Percentiles rank a stretch among this genome's conserved stretches.
These are phyloP conservation scores for Kwoniella sp. DNA, from an alignment of 768 basidiomycete species.

Conservation along the genomic window DNA sequence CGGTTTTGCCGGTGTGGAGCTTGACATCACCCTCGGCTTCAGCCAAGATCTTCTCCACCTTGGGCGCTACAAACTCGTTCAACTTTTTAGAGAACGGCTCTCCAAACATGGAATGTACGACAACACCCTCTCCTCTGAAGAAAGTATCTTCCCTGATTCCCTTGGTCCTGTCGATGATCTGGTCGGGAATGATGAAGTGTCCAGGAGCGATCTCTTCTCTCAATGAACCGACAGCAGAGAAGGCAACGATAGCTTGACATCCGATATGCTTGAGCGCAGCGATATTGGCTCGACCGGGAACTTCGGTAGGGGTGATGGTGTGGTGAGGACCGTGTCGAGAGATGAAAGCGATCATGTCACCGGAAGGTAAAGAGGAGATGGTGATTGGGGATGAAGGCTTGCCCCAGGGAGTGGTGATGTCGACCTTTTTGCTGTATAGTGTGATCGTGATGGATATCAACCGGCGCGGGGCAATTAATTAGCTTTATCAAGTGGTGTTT, in stretches of 20 bases:
- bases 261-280: constrained; percentile 91
- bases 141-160: constrained; percentile 84
- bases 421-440: constrained; percentile 19
- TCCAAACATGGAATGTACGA: constrained; percentile 91
- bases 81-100: constrained; percentile 72
- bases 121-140: constrained; percentile 78
- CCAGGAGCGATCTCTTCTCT: constrained; percentile 91
- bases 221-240: constrained; percentile 92
- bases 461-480: no score
- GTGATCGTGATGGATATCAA: no score
- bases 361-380: constrained; percentile 84
- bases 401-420: constrained; percentile 74
- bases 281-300: constrained; percentile 89
- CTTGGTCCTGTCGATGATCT: constrained; percentile 96
- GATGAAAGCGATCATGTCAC: constrained; percentile 77
- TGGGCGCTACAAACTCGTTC: constrained; percentile 49
- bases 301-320: constrained; percentile 72
- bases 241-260: constrained; percentile 83
- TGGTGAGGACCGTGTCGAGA: constrained; percentile 87
- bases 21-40: constrained; percentile 63
- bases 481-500: no score
- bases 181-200: constrained; percentile 80
- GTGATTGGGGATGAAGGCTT: constrained; percentile 85
- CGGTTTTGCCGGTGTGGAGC: constrained; percentile 77
- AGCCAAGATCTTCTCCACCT: constrained; percentile 67